Base-by-base conservation (phyloP, 768 basidiomycete genomes). In the Russula lepida region DNA sequence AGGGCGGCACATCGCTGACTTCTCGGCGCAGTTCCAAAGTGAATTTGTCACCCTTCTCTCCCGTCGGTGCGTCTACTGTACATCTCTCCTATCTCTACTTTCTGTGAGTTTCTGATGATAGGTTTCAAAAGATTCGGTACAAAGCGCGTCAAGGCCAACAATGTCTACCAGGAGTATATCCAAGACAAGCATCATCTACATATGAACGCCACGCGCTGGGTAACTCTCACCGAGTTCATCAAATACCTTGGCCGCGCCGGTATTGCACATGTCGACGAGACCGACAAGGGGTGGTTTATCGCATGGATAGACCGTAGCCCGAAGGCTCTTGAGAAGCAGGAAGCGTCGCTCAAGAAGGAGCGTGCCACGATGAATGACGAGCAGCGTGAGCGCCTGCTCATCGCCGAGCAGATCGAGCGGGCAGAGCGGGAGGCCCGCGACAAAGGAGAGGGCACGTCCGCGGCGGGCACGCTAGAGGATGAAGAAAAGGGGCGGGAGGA, bases 181-280 rank as follows among this genome's bases (percentile, higher is more conserved):
- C 81, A 88, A 59, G 95, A 98, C 75, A 95, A 94, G 75, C 71
- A 76, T 48, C 97, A 98, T 73, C 77, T 97, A 32, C 97, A 99
- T 77, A 99, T 99, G 97, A 99, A 99, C 74, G 76, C 95, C 6
- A 98, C 97, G 15, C 86, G 92, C 52, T 99, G 95, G 94, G 92
- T 98, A 30, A 97, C 97, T 13, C 80, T 98, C 69, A 91, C 92
- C n/a, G 95, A 95, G 72, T 99, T 98, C 66, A 79, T 82, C 66
- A 94, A 95, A 73, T 84, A 93, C 68, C 79, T 99, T 32, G 95
- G 95, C 2, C 79, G 92, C 39, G 76, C 79, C 28, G 48, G 48
- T 49, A 19, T 49, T 58, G 91, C 88, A 5, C 83, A 90, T 65
- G 97, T 97, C 28, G 97, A 98, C 70, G 95, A 98, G 76, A 98